Evolutionary conservation across 768 basidiomycete genomes (phyloP).

Genomic region (Leccinum boreale): DNA sequence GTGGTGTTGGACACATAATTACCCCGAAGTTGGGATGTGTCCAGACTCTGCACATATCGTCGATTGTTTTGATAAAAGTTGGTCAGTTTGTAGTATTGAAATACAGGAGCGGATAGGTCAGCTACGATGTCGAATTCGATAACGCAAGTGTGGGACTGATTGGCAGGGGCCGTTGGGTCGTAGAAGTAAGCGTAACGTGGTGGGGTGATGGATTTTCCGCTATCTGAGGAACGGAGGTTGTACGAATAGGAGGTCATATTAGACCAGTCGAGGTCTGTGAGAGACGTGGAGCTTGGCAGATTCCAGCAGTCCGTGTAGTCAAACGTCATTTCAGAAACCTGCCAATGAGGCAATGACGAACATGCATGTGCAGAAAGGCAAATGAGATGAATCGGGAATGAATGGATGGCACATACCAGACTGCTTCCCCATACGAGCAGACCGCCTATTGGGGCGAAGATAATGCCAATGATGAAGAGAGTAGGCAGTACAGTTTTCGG

Average conservation of each 20-base stretch:
- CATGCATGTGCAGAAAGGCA: slow-evolving; percentile 2
- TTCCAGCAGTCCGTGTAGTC: slow-evolving; percentile 94
- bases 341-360: slow-evolving; percentile 9
- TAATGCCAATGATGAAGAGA: slow-evolving; percentile 88
- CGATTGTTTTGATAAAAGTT: slow-evolving; percentile 99
- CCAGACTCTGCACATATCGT: slow-evolving; percentile 90
- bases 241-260: slow-evolving; percentile 66
- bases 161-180: slow-evolving; percentile 42
- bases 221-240: slow-evolving; percentile 57
- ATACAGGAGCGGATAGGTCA: slow-evolving; percentile 67
- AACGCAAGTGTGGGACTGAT: slow-evolving; percentile 58
- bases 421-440: slow-evolving; percentile 89
- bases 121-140: slow-evolving; percentile 83
- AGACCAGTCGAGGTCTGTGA: slow-evolving; percentile 38
- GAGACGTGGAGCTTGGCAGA: slow-evolving; percentile 36
- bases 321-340: slow-evolving; percentile 91
- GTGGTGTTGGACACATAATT: slow-evolving; percentile 44
- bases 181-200: slow-evolving; percentile 78
- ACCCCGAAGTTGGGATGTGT: slow-evolving; percentile 83
- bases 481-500: slow-evolving; percentile 97
- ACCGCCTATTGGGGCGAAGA: slow-evolving; percentile 96
- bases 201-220: slow-evolving; percentile 40
- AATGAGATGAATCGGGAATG: slow-evolving; percentile 22
- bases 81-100: slow-evolving; percentile 95
- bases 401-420: slow-evolving; percentile 39